phyloP scores from a whole-genome alignment of 2,329 filamentous ascomycete genomes.

The Xylariaceae sp. region DNA sequence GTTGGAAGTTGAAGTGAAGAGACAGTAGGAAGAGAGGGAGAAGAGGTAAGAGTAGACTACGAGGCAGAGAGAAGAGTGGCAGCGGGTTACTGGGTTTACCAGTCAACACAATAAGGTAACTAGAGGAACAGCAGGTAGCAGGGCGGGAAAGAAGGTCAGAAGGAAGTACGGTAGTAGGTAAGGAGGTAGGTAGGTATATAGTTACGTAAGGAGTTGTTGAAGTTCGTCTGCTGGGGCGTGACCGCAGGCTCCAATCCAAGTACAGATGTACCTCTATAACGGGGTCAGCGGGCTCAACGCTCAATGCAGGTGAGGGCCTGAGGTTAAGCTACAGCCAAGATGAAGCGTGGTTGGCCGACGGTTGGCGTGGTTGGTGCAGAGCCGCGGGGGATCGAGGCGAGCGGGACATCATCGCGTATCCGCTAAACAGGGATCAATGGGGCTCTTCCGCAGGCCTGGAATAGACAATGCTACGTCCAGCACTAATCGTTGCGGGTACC shows the following conservation, averaged over 20 bases:
- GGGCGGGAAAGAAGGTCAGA: no score
- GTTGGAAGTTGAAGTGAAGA: not conserved
- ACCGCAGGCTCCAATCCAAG: not conserved
- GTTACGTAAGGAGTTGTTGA: no score
- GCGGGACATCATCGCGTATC: not conserved
- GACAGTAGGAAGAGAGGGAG: not conserved
- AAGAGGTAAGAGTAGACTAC: not conserved
- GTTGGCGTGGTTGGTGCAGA: not conserved
- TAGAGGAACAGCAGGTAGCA: not conserved
- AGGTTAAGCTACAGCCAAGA: not conserved
- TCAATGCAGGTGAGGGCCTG: not conserved
- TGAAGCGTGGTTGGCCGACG: not conserved
- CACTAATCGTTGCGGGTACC: constrained; percentile 1
- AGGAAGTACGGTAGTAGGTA: no score
- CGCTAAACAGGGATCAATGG: not conserved
- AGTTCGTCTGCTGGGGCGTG: no score
- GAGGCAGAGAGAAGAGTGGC: not conserved
- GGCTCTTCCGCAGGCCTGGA: not conserved
- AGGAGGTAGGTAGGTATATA: not conserved
- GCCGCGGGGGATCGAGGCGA: constrained; percentile 7
- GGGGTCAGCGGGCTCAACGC: not conserved
- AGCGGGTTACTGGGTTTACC: not conserved
- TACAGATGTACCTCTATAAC: not conserved
- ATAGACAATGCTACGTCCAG: not conserved
- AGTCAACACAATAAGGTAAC: not conserved